A percentile compares a stretch with the other conserved stretches of the same genome.
phyloP scores from a whole-genome alignment of 2,329 filamentous ascomycete species.

The Colletotrichum tamarilloi region DNA sequence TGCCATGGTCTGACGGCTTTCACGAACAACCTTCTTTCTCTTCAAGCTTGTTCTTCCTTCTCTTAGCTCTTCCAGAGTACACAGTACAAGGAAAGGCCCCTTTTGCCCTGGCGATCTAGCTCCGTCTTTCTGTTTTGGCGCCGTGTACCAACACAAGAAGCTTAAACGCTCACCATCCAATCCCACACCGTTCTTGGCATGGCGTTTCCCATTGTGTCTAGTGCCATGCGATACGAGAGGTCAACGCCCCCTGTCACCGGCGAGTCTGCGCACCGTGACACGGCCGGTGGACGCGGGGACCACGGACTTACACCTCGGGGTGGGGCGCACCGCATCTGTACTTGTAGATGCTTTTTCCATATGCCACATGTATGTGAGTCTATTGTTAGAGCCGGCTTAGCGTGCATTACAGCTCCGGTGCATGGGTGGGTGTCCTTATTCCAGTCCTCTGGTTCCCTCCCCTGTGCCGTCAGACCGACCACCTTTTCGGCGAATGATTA shows the following conservation, averaged over 20 bases:
- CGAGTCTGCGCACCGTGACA: constrained; percentile 5
- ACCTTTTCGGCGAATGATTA: not conserved
- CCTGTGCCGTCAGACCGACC: not conserved
- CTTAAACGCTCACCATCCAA: constrained; percentile 25
- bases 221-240: constrained; percentile 18
- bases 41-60: not conserved
- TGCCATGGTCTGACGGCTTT: not conserved
- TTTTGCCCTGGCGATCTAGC: not conserved
- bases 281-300: not conserved
- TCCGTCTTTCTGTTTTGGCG: constrained; percentile 4
- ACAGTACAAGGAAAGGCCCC: not conserved
- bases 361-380: not conserved
- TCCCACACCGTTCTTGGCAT: constrained; percentile 10
- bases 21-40: not conserved
- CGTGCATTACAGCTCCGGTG: constrained; percentile 16
- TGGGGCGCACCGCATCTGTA: not conserved
- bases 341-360: not conserved
- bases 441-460: not conserved
- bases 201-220: constrained; percentile 9
- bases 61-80: not conserved
- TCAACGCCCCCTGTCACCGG: not conserved
- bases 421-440: constrained; percentile 1
- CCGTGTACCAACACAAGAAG: constrained; percentile 19
- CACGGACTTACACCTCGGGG: not conserved
- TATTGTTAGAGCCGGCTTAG: constrained; percentile 22